These are phyloP conservation scores for Skeletonema menzelii DNA, from an alignment of 108 stramenopile genomes.

Conservation along the genomic window DNA sequence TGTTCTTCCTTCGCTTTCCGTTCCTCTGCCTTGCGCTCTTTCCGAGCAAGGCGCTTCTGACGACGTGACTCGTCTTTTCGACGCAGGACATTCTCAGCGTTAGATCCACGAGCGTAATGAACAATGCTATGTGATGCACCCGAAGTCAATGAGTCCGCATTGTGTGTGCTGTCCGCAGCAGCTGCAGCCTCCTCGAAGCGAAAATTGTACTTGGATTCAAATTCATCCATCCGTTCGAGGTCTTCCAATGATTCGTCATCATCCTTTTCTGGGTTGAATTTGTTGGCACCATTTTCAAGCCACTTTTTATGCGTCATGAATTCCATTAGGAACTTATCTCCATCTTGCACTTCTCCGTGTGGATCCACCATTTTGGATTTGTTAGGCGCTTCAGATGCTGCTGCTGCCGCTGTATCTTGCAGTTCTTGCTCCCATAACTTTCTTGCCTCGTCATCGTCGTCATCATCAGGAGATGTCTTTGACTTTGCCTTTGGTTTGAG, in stretches of 20 bases:
- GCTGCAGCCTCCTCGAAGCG: conserved; percentile 95
- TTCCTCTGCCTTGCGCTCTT: conserved; percentile 94
- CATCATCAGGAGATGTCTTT: not conserved
- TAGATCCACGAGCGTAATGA: conserved; percentile 74
- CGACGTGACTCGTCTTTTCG: conserved; percentile 92
- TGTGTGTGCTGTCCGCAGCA: conserved; percentile 31
- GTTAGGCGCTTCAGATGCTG: not conserved
- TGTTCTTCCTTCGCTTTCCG: conserved; percentile 94
- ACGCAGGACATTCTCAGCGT: conserved; percentile 76
- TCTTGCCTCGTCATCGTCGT: conserved; percentile 59
- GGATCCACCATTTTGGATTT: conserved; percentile 61
- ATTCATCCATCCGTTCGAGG: conserved; percentile 92
- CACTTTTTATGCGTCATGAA: conserved; percentile 83
- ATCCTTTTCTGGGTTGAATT: conserved; percentile 27
- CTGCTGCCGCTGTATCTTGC: conserved; percentile 47
- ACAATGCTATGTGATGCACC: conserved; percentile 71
- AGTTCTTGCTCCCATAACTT: conserved; percentile 63
- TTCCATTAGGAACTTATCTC: conserved; percentile 82
- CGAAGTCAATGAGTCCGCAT: conserved; percentile 19
- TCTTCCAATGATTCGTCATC: conserved; percentile 88
- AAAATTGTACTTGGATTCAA: conserved; percentile 99
- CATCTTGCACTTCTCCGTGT: conserved; percentile 89
- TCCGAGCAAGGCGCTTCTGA: conserved; percentile 82
- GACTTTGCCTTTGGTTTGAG: conserved; percentile 51
- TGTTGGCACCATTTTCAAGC: conserved; percentile 57